Percentiles rank a stretch among this genome's conserved stretches.
These are phyloP conservation scores for Chrysochromulina tobinii DNA, from an alignment of 78 protist genomes.

Conservation along the genomic window DNA sequence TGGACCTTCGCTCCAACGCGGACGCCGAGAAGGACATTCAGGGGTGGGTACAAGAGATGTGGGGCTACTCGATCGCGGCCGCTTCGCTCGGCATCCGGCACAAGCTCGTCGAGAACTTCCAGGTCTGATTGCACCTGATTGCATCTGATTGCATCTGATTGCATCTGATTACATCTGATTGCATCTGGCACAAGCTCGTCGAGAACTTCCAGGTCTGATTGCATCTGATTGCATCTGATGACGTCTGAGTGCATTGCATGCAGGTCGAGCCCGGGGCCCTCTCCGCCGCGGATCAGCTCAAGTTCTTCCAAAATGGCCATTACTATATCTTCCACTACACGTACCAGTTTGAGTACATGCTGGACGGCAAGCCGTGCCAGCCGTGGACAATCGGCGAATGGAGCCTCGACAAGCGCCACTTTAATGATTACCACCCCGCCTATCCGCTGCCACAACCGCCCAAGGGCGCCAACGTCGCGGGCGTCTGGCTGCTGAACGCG, in stretches of 20 bases:
- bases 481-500: background rate
- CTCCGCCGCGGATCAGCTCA: background rate
- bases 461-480: background rate
- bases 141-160: too few species aligned
- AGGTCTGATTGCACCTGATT: background rate
- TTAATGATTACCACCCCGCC: background rate
- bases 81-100: background rate
- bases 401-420: slow-evolving; percentile 23
- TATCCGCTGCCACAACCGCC: background rate
- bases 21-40: background rate
- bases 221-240: too few species aligned
- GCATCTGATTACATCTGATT: too few species aligned
- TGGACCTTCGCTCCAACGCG: background rate
- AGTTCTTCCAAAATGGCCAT: background rate
- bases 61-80: slow-evolving; percentile 33
- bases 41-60: slow-evolving; percentile 30
- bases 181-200: background rate
- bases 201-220: background rate
- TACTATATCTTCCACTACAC: slow-evolving; percentile 26
- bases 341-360: background rate
- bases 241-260: too few species aligned
- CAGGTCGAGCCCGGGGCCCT: slow-evolving; percentile 28
- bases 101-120: background rate
- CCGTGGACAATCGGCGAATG: background rate
- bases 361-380: background rate